A percentile compares a stretch with the other conserved stretches of the same genome.
phyloP scores from a whole-genome alignment of 2,329 filamentous ascomycete genomes.

The Trichoderma atrobrunneum region DNA sequence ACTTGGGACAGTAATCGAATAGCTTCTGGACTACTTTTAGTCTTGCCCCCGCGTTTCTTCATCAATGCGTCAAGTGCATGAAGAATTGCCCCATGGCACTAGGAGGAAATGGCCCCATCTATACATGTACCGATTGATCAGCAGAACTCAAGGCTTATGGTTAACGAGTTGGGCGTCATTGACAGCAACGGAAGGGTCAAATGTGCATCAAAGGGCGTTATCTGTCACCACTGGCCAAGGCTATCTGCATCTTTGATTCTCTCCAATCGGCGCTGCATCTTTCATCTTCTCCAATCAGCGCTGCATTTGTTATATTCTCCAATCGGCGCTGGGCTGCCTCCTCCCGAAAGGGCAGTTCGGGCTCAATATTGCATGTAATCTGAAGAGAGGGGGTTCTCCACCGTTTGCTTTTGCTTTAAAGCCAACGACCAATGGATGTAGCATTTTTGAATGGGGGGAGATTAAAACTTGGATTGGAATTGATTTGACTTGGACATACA shows the following conservation, averaged over 20 bases:
- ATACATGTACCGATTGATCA: too few species aligned
- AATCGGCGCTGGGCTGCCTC: not conserved
- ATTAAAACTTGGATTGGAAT: too few species aligned
- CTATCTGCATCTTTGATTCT: not conserved
- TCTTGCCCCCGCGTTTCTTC: not conserved
- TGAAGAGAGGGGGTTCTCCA: slow-evolving; percentile 12
- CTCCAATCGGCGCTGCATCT: not conserved
- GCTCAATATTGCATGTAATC: not conserved
- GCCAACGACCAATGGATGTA: not conserved
- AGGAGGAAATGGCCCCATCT: not conserved
- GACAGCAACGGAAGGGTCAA: not conserved
- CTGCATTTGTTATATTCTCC: not conserved
- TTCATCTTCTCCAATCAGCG: not conserved
- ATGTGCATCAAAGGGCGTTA: not conserved
- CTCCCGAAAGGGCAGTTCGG: slow-evolving; percentile 1
- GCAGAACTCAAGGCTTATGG: not conserved
- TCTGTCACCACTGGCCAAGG: not conserved
- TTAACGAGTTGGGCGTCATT: not conserved
- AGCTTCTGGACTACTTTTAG: not conserved
- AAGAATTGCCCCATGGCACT: not conserved
- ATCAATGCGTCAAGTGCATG: not conserved
- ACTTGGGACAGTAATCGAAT: not conserved
- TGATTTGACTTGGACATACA: too few species aligned
- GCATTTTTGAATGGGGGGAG: too few species aligned
- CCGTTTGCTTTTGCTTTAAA: not conserved